Evolutionary conservation across 2,329 filamentous ascomycete genomes (phyloP).

Genomic region (Diaporthe velutina): DNA sequence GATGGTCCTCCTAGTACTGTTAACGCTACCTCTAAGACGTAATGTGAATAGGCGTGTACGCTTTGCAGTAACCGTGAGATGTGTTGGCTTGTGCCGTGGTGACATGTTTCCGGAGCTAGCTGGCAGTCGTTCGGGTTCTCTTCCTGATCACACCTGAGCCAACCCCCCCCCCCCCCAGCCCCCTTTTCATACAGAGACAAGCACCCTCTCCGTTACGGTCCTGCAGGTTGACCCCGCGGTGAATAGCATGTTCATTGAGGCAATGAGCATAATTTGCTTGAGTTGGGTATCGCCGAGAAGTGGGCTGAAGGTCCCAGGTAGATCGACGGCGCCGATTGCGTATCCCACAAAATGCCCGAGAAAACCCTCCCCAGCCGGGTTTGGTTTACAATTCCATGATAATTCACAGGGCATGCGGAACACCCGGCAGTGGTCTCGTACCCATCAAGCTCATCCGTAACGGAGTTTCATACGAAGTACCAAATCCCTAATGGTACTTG

Average conservation of each 20-base stretch:
- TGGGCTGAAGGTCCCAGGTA: conserved; percentile 81
- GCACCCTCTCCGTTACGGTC: conserved; percentile 86
- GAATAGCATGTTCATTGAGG: conserved; percentile 77
- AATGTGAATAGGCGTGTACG: too few species aligned
- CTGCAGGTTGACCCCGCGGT: conserved; percentile 86
- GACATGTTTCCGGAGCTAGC: too few species aligned
- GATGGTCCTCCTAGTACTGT: too few species aligned
- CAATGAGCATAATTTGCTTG: conserved; percentile 90
- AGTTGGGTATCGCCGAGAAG: conserved; percentile 90
- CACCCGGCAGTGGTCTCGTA: neutral
- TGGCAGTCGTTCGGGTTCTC: too few species aligned
- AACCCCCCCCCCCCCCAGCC: too few species aligned
- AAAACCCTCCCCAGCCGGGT: conserved; percentile 65
- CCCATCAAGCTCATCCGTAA: neutral
- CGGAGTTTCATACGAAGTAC: neutral
- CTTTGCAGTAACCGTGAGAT: too few species aligned
- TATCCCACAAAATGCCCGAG: conserved; percentile 89
- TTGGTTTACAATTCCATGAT: neutral
- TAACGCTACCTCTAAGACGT: too few species aligned
- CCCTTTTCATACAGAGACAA: conserved; percentile 67
- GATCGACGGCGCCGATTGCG: conserved; percentile 85
- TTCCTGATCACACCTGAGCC: too few species aligned
- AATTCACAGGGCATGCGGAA: neutral
- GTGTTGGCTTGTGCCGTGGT: too few species aligned
- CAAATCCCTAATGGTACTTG: neutral